Percentiles rank a stretch among this genome's conserved stretches.
These are phyloP conservation scores for Trichoderma virens DNA, from an alignment of 495 filamentous ascomycete genomes.

Conservation along the genomic window DNA sequence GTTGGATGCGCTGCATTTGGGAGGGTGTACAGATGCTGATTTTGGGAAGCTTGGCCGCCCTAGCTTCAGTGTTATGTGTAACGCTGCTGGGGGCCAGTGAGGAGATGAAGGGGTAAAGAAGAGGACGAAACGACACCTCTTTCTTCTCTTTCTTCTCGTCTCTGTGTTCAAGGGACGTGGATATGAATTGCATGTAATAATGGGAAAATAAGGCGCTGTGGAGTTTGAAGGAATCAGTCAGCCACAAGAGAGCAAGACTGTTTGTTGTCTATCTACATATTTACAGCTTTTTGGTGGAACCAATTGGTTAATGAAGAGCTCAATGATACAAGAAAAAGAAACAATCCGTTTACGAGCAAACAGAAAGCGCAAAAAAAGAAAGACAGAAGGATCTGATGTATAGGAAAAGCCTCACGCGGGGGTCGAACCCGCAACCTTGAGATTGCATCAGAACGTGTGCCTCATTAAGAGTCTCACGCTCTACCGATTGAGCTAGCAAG, in stretches of 20 bases:
- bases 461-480: slow-evolving; percentile 73
- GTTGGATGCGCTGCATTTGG: slow-evolving; percentile 15
- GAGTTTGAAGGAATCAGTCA: no score
- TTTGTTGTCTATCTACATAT: no score
- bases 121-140: background rate
- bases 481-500: slow-evolving; percentile 75
- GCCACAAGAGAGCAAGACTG: no score
- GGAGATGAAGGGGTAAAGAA: background rate
- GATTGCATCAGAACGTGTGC: slow-evolving; percentile 10
- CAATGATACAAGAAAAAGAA: background rate
- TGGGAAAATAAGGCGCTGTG: background rate
- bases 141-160: background rate
- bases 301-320: background rate
- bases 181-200: background rate
- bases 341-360: no score
- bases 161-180: background rate
- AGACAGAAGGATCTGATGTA: background rate
- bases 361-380: background rate
- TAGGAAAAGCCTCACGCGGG: slow-evolving; percentile 30
- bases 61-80: slow-evolving; percentile 58
- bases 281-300: no score
- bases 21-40: slow-evolving; percentile 56
- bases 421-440: slow-evolving; percentile 29
- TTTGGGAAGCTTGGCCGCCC: slow-evolving; percentile 55
- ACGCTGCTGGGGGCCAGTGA: background rate